These are phyloP conservation scores for Pulveroboletus sp. DNA, from an alignment of 1,284 basidiomycete genomes.

Conservation along the genomic window DNA sequence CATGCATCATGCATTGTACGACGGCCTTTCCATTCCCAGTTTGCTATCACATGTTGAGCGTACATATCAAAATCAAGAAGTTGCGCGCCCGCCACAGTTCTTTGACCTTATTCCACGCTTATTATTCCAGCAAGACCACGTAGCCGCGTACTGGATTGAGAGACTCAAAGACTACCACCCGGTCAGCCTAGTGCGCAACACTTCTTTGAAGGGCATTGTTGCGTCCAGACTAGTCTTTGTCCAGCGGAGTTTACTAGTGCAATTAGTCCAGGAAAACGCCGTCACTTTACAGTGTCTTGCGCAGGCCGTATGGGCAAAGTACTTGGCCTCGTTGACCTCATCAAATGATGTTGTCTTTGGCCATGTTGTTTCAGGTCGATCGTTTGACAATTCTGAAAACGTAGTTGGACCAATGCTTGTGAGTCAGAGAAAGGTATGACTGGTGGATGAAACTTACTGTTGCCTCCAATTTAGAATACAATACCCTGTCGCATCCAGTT, in stretches of 20 bases:
- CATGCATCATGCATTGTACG: constrained; percentile 52
- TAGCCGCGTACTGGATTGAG: constrained; percentile 40
- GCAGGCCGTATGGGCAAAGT: constrained; percentile 42
- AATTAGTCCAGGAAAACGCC: constrained; percentile 19
- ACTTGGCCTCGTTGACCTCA: constrained; percentile 35
- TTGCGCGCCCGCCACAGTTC: constrained; percentile 32
- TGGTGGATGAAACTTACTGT: not conserved
- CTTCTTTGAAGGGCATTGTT: constrained; percentile 7
- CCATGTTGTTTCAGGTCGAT: constrained; percentile 46
- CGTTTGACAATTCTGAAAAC: constrained; percentile 39
- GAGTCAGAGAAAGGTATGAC: constrained; percentile 16
- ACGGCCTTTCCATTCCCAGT: constrained; percentile 41
- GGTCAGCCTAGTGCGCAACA: constrained; percentile 13
- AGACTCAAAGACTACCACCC: constrained; percentile 31
- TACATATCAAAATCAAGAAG: constrained; percentile 30
- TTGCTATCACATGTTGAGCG: constrained; percentile 36
- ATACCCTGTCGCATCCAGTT: constrained; percentile 43
- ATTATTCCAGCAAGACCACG: constrained; percentile 37
- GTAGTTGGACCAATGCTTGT: constrained; percentile 50
- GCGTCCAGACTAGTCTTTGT: constrained; percentile 12
- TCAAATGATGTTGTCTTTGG: constrained; percentile 44
- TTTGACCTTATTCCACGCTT: constrained; percentile 33
- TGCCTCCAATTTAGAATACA: constrained; percentile 38
- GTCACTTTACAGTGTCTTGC: constrained; percentile 39
- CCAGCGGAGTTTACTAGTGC: constrained; percentile 9